A percentile compares a stretch with the other conserved stretches of the same genome.
Evolutionary conservation across 2,329 filamentous ascomycete species (phyloP).

Genomic region (Phaeosphaeria sp.): DNA sequence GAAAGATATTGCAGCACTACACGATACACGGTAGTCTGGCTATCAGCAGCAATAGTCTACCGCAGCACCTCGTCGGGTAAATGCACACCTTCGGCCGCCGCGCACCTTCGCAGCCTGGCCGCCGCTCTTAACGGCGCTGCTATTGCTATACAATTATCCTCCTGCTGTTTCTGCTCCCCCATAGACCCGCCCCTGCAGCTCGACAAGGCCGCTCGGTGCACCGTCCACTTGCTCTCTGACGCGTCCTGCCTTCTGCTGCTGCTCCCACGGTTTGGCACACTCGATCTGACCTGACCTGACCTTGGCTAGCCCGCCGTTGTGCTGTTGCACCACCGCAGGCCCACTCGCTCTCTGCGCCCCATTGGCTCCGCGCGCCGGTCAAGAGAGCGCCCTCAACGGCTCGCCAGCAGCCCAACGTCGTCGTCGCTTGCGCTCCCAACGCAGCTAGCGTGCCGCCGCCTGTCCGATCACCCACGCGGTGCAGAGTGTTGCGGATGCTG

Average conservation of each 20-base stretch:
- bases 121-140: conserved; percentile 15
- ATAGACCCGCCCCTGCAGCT: conserved; percentile 36
- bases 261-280: background rate
- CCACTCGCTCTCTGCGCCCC: conserved; percentile 18
- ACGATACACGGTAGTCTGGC: too few relatives aligned
- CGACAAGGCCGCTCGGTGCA: conserved; percentile 17
- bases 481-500: conserved; percentile 30
- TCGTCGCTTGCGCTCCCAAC: conserved; percentile 9
- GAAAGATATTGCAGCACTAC: too few relatives aligned
- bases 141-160: conserved; percentile 21
- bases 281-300: too few relatives aligned
- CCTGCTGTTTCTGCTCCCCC: conserved; percentile 23
- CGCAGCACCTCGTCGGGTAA: conserved; percentile 30
- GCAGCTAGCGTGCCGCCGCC: conserved; percentile 17
- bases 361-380: conserved; percentile 30
- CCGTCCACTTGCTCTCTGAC: conserved; percentile 22
- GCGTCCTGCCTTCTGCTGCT: conserved; percentile 19
- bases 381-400: conserved; percentile 36
- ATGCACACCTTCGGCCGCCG: conserved; percentile 14
- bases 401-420: conserved; percentile 30
- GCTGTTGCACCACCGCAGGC: conserved; percentile 35
- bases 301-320: conserved; percentile 45
- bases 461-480: conserved; percentile 33
- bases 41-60: background rate
- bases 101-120: background rate